Evolutionary conservation across 768 basidiomycete genomes (phyloP).

Genomic region (Suillus brevipes): DNA sequence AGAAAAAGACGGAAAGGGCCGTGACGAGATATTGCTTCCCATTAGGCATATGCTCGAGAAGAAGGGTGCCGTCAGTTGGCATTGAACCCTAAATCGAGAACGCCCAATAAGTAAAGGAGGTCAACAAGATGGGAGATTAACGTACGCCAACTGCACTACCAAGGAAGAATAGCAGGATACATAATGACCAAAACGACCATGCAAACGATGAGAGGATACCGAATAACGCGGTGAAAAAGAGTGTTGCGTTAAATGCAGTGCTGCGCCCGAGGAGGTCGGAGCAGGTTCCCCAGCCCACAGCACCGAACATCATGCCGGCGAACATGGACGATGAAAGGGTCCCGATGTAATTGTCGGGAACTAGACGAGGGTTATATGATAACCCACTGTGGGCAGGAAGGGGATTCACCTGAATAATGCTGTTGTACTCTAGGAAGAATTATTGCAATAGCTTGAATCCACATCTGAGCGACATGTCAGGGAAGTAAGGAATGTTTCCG

Average conservation of each 20-base stretch:
- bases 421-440: constrained; percentile 95
- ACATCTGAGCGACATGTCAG: constrained; percentile 65
- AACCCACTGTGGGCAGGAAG: constrained; percentile 10
- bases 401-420: constrained; percentile 68
- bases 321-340: constrained; percentile 86
- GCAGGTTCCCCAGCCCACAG: constrained; percentile 89
- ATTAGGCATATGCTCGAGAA: constrained; percentile 90
- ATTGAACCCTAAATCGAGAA: constrained; percentile 71
- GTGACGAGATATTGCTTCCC: constrained; percentile 92
- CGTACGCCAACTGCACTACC: constrained; percentile 92
- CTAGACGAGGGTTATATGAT: constrained; percentile 37
- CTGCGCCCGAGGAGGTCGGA: constrained; percentile 90
- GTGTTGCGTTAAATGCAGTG: constrained; percentile 88
- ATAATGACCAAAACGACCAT: constrained; percentile 66
- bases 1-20: constrained; percentile 93
- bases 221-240: constrained; percentile 88
- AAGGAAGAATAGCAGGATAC: constrained; percentile 78
- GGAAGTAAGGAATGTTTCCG: constrained; percentile 10
- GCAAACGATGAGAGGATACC: constrained; percentile 79
- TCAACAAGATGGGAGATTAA: constrained; percentile 10
- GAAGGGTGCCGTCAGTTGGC: constrained; percentile 94
- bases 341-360: constrained; percentile 77
- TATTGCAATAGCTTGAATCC: constrained; percentile 89
- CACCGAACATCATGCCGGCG: constrained; percentile 96
- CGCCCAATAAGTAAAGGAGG: constrained; percentile 5